Conservation (phyloP, 1,284 basidiomycete species). For the Heterobasidion parviporum region DNA sequence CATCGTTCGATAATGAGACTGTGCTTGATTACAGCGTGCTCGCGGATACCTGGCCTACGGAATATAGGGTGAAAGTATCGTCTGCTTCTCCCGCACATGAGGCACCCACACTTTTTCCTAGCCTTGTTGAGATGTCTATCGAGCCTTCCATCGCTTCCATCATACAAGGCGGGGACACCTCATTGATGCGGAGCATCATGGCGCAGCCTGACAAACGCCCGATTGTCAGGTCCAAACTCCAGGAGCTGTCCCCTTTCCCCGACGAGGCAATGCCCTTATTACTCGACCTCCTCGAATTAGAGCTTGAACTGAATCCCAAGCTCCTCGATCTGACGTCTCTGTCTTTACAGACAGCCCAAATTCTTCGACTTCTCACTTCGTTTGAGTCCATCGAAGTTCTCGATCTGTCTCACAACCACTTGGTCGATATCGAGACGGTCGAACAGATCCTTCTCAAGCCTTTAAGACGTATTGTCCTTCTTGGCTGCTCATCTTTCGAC, state of each 20-base stretch:
- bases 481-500: slow-evolving; percentile 17
- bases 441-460: slow-evolving; percentile 9
- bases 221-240: slow-evolving; percentile 13
- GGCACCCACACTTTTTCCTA: not conserved
- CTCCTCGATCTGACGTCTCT: slow-evolving; percentile 18
- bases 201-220: slow-evolving; percentile 18
- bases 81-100: not conserved
- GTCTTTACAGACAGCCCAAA: slow-evolving; percentile 14
- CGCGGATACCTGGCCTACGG: not conserved
- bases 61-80: not conserved
- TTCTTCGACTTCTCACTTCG: slow-evolving; percentile 11
- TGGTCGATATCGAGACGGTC: slow-evolving; percentile 14
- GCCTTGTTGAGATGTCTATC: slow-evolving; percentile 20
- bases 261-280: slow-evolving; percentile 17
- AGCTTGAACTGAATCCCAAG: not conserved
- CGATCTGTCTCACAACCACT: slow-evolving; percentile 17
- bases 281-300: slow-evolving; percentile 8
- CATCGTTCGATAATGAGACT: not conserved
- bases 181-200: slow-evolving; percentile 17
- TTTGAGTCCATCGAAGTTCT: slow-evolving; percentile 12
- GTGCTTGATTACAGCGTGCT: not conserved
- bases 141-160: slow-evolving; percentile 17
- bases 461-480: slow-evolving; percentile 18
- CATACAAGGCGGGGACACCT: slow-evolving; percentile 15
- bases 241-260: slow-evolving; percentile 15